Evolutionary conservation across 2,329 filamentous ascomycete genomes (phyloP).

Genomic region (Ophiostoma novo-ulmi): DNA sequence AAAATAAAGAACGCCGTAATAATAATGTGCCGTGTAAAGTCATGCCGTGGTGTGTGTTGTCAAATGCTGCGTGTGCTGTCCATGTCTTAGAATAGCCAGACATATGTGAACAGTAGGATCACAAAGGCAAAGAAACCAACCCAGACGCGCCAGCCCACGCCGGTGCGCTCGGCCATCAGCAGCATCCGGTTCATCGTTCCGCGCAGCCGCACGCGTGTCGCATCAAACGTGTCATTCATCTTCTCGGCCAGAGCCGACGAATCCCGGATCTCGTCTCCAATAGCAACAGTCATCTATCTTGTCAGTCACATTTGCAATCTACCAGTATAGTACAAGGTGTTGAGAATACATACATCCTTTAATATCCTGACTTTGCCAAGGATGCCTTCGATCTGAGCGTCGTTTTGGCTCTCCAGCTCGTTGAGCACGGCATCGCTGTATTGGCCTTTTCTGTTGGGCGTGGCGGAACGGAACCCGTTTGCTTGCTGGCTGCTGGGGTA

Average conservation of each 20-base stretch:
- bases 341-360: conserved; percentile 63
- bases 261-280: conserved; percentile 91
- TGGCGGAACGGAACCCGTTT: conserved; percentile 57
- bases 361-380: conserved; percentile 82
- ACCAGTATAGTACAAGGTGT: too few relatives aligned
- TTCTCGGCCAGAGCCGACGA: conserved; percentile 83
- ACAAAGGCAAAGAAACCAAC: conserved; percentile 81
- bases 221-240: conserved; percentile 94
- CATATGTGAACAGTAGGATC: conserved; percentile 78
- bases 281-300: conserved; percentile 75
- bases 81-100: conserved; percentile 68
- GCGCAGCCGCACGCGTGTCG: conserved; percentile 69
- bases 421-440: conserved; percentile 89
- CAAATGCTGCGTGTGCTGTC: not conserved
- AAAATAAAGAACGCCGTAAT: not conserved
- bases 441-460: conserved; percentile 72
- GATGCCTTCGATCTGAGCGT: conserved; percentile 83
- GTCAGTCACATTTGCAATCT: not conserved
- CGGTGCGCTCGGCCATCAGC: conserved; percentile 87
- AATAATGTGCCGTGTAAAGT: not conserved
- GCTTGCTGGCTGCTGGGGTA: conserved; percentile 40
- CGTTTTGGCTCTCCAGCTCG: conserved; percentile 94
- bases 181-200: conserved; percentile 98
- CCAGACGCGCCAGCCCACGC: conserved; percentile 96
- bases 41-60: not conserved